These are phyloP conservation scores for Seiridium cupressi DNA, from an alignment of 2,329 filamentous ascomycete genomes.

Conservation along the genomic window DNA sequence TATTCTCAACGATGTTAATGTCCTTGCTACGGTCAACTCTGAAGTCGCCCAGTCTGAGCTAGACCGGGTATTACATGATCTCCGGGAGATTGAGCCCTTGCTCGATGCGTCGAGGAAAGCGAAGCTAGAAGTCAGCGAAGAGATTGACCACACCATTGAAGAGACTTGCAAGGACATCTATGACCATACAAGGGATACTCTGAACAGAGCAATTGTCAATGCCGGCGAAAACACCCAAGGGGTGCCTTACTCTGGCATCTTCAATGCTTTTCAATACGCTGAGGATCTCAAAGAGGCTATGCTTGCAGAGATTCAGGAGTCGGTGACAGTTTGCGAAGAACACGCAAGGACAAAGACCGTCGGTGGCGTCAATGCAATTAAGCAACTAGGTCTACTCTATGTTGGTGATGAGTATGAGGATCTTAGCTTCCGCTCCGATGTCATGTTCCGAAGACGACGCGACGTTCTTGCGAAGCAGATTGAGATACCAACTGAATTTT, in stretches of 20 bases:
- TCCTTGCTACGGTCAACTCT: slow-evolving; percentile 80
- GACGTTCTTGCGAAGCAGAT: slow-evolving; percentile 83
- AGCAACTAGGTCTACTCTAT: slow-evolving; percentile 83
- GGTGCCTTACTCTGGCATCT: slow-evolving; percentile 82
- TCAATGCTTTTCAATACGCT: slow-evolving; percentile 85
- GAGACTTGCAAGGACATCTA: slow-evolving; percentile 84
- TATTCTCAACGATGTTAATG: slow-evolving; percentile 82
- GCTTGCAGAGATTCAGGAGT: slow-evolving; percentile 79
- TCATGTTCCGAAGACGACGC: slow-evolving; percentile 87
- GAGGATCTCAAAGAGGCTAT: slow-evolving; percentile 88
- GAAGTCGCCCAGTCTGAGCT: slow-evolving; percentile 85
- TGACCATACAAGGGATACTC: slow-evolving; percentile 71
- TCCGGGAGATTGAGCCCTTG: slow-evolving; percentile 79
- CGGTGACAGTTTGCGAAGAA: slow-evolving; percentile 79
- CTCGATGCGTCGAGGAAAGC: slow-evolving; percentile 83
- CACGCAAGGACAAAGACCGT: slow-evolving; percentile 78
- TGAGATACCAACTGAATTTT: slow-evolving; percentile 81
- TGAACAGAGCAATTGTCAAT: slow-evolving; percentile 72
- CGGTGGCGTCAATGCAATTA: slow-evolving; percentile 80
- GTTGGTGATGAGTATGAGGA: slow-evolving; percentile 84
- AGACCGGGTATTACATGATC: slow-evolving; percentile 75
- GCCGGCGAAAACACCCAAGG: slow-evolving; percentile 77
- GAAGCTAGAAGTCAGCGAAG: slow-evolving; percentile 73
- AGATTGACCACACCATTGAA: slow-evolving; percentile 80
- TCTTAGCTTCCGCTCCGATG: slow-evolving; percentile 82